Evolutionary conservation across 176 grass and related monocot species (phyloP).

Genomic region (Hsuehochloa calcarea): DNA sequence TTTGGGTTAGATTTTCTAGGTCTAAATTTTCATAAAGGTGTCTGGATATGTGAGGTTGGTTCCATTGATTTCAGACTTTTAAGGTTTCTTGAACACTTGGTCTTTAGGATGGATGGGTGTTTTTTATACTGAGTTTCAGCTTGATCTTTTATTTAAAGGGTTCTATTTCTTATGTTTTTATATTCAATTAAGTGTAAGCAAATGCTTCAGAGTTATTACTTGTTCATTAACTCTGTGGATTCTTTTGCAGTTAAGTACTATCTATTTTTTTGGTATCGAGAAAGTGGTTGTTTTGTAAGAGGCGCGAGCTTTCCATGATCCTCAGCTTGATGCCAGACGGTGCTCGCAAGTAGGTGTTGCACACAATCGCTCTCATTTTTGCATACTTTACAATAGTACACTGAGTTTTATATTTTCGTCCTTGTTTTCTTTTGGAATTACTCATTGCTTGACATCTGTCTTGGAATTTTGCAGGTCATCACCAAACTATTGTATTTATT

Average conservation of each 20-base stretch:
- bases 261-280: conserved; percentile 86
- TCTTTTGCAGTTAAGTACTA: conserved; percentile 69
- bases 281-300: conserved; percentile 90
- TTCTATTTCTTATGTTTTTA: not conserved
- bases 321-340: conserved; percentile 67
- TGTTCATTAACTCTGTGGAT: conserved; percentile 12
- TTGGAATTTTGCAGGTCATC: too few species aligned
- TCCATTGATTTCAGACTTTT: too few species aligned
- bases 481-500: too few species aligned
- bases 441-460: too few species aligned
- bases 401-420: not conserved
- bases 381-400: not conserved
- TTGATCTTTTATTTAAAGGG: not conserved
- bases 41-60: too few species aligned
- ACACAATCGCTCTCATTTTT: not conserved
- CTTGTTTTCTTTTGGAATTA: too few species aligned
- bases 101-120: too few species aligned
- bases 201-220: conserved; percentile 3
- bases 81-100: too few species aligned
- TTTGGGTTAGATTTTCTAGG: too few species aligned
- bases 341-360: conserved; percentile 61
- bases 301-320: conserved; percentile 80
- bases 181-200: conserved; percentile 1
- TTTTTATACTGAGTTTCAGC: not conserved
- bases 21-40: too few species aligned